phyloP scores from a whole-genome alignment of 148 eudicot genomes.

The Persicaria tinctoria region DNA sequence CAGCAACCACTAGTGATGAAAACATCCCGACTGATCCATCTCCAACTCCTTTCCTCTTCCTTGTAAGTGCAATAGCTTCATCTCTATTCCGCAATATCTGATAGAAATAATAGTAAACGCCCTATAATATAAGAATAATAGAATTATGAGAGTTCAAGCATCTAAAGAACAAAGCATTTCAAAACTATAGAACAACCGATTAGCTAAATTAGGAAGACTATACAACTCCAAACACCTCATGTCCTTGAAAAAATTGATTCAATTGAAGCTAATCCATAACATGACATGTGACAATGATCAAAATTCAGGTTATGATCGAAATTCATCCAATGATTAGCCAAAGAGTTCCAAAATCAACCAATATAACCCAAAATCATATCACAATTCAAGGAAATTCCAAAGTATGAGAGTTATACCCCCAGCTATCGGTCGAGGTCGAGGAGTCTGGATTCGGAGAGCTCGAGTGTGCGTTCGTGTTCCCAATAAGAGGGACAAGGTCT shows the following conservation, averaged over 20 bases:
- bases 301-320: too few relatives aligned
- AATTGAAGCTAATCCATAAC: background rate
- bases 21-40: slow-evolving; percentile 99
- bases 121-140: slow-evolving; percentile 60
- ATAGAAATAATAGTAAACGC: slow-evolving; percentile 99
- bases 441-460: too few relatives aligned
- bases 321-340: too few relatives aligned
- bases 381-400: too few relatives aligned
- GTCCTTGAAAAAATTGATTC: too few relatives aligned
- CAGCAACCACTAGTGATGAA: slow-evolving; percentile 86
- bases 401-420: too few relatives aligned
- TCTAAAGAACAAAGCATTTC: slow-evolving; percentile 7
- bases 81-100: slow-evolving; percentile 95
- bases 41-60: slow-evolving; percentile 64
- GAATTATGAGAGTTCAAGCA: slow-evolving; percentile 36
- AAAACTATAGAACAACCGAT: slow-evolving; percentile 7
- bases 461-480: too few relatives aligned
- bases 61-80: slow-evolving; percentile 70
- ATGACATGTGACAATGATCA: background rate
- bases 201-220: background rate
- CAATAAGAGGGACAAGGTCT: too few relatives aligned
- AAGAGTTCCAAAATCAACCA: too few relatives aligned
- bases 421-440: too few relatives aligned
- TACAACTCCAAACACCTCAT: background rate
- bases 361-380: too few relatives aligned